Conservation (phyloP, 2,329 filamentous ascomycete genomes). For the Fusarium mangiferae region DNA sequence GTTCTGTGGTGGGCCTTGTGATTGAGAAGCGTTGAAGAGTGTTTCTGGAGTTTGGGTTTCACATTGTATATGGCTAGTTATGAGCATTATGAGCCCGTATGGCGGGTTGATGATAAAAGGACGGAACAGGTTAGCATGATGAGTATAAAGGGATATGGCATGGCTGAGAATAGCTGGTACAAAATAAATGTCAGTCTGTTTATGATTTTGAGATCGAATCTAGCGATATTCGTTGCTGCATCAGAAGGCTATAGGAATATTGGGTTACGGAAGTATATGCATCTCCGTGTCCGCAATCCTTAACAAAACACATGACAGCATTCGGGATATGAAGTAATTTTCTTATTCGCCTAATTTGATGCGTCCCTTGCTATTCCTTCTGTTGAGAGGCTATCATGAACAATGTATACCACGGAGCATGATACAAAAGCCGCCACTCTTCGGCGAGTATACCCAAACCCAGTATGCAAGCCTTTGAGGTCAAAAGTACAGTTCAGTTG, state of each 20-base stretch:
- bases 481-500: not conserved
- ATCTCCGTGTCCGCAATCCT: not conserved
- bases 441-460: not conserved
- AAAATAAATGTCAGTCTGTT: slow-evolving; percentile 1
- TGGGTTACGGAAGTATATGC: not conserved
- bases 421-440: not conserved
- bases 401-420: not conserved
- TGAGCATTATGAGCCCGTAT: slow-evolving; percentile 18
- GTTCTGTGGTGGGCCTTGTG: not conserved
- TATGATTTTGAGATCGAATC: slow-evolving; percentile 4
- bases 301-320: not conserved
- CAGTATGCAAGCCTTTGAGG: not conserved
- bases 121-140: slow-evolving; percentile 4
- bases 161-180: slow-evolving; percentile 6
- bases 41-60: slow-evolving; percentile 31
- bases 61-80: slow-evolving; percentile 33
- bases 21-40: slow-evolving; percentile 3
- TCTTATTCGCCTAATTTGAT: not conserved
- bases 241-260: too few species aligned
- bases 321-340: not conserved
- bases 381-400: not conserved
- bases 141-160: slow-evolving; percentile 10
- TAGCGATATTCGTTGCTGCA: not conserved
- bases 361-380: not conserved
- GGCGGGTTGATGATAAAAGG: slow-evolving; percentile 14